A percentile compares a stretch with the other conserved stretches of the same genome.
Evolutionary conservation across 1,284 basidiomycete species (phyloP).

Genomic region (Inonotus obliquus): DNA sequence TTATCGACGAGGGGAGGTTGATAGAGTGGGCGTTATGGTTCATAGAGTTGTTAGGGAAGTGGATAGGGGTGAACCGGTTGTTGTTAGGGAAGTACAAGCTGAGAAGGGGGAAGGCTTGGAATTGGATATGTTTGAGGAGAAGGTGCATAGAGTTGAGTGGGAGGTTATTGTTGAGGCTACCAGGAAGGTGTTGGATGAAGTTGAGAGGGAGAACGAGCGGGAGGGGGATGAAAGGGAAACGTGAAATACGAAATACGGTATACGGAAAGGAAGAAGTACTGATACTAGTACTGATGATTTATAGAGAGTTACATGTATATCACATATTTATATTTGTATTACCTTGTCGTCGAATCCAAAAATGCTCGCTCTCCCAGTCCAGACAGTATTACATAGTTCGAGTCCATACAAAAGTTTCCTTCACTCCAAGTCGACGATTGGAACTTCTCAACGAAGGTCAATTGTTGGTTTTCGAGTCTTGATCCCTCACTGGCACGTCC

Average conservation of each 20-base stretch:
- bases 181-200: slow-evolving; percentile 56
- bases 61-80: slow-evolving; percentile 84
- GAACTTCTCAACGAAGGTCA: no score
- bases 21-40: slow-evolving; percentile 85
- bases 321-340: no score
- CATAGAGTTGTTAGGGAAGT: slow-evolving; percentile 93
- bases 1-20: slow-evolving; percentile 77
- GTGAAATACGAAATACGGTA: not conserved
- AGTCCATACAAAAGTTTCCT: no score
- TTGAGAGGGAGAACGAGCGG: not conserved
- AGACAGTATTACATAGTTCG: no score
- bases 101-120: slow-evolving; percentile 69
- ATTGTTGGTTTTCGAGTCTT: no score
- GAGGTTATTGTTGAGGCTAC: slow-evolving; percentile 87
- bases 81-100: slow-evolving; percentile 79
- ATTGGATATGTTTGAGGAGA: slow-evolving; percentile 70
- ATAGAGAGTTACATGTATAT: no score
- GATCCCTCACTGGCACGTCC: no score
- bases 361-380: no score
- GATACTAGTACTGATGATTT: no score
- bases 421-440: no score
- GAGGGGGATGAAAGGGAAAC: not conserved
- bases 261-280: no score
- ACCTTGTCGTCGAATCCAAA: no score
- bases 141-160: slow-evolving; percentile 86